Base-by-base conservation (phyloP, 768 basidiomycete species). In the Tephrocybe rancida region DNA sequence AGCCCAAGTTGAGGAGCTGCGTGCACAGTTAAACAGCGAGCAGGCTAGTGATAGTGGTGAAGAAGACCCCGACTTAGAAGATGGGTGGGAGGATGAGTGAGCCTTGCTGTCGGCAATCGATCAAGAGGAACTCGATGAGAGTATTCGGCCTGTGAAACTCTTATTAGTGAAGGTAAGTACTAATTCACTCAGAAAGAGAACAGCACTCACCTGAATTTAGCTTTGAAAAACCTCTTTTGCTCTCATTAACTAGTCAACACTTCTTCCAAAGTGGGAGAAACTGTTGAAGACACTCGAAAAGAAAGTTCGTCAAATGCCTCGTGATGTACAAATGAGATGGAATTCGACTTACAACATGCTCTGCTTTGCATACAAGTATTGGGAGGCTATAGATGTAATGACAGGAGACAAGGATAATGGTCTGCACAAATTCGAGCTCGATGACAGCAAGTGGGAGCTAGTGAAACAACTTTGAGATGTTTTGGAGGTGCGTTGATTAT, bases 101-200 rank as follows among this genome's bases (percentile, higher is more conserved):
- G 49, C 6, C 32, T 32, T 16, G 38, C 22, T 59, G 49, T 32
- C 39, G 10, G 29, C 22, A 16, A 24, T 34, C 9, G 60, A 68
- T 27, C 32, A 50, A 0, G 46, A 14, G 0, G 25, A 30, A 16
- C 52, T 74, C 5, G 47, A 61, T 0, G 52, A 61, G 30, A 42
- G 50, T 3, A 55, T 63, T 0, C 38, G 25, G 6, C 72, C 68
- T 9, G 58, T 73, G 2, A 32, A 54, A 8, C 42, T 65, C 19
- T 54, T 70, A 5, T 54, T 76, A 0, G 58, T 65, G 0, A 77
- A 77, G 68, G 68, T 75, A 37, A 38, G 61, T n/a, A n/a, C 43
- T 14, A 29, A 6, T 26, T 39, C 8, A 25, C 5, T 14, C 9
- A 6, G 8, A 27, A n/a, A 18, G 7, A 27, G 26, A n/a, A 13